These are phyloP conservation scores for Cylindrotheca closterium DNA, from an alignment of 108 stramenopile genomes.

Conservation along the genomic window DNA sequence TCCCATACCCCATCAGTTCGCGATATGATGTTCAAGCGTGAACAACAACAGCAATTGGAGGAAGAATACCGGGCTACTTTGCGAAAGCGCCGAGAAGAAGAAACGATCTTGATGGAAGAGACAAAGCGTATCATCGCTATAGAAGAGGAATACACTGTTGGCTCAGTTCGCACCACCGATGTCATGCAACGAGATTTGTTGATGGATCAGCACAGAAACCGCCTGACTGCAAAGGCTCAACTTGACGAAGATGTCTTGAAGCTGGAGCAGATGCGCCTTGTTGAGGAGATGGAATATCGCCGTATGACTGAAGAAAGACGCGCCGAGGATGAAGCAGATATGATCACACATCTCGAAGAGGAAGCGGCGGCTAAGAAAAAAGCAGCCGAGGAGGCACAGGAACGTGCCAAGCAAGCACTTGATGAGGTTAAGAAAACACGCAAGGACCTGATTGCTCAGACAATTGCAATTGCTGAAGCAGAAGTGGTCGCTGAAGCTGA, in stretches of 20 bases:
- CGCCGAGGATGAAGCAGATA: slow-evolving; percentile 16
- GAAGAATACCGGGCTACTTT: slow-evolving; percentile 7
- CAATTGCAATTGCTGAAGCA: slow-evolving; percentile 33
- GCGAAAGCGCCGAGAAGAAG: slow-evolving; percentile 3
- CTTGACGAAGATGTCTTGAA: slow-evolving; percentile 16
- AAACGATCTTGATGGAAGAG: slow-evolving; percentile 18
- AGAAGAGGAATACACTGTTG: slow-evolving; percentile 9
- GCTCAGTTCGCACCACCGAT: slow-evolving; percentile 3
- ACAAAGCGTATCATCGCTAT: slow-evolving; percentile 10
- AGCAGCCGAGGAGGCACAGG: slow-evolving; percentile 37
- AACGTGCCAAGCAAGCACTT: slow-evolving; percentile 30
- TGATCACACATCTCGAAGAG: slow-evolving; percentile 34
- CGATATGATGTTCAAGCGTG: background rate
- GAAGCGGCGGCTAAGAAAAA: slow-evolving; percentile 35
- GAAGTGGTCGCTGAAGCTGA: slow-evolving; percentile 42
- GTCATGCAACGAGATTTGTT: slow-evolving; percentile 25
- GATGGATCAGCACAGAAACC: slow-evolving; percentile 23
- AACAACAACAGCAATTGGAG: background rate
- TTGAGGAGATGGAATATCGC: slow-evolving; percentile 22
- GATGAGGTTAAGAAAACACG: slow-evolving; percentile 16
- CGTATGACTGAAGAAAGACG: slow-evolving; percentile 25
- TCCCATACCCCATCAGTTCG: background rate
- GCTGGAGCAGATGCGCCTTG: slow-evolving; percentile 23
- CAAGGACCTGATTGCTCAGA: slow-evolving; percentile 27
- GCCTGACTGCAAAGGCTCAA: slow-evolving; percentile 17